These are phyloP conservation scores for Trichoderma sp. DNA, from an alignment of 2,329 filamentous ascomycete genomes.

Conservation along the genomic window DNA sequence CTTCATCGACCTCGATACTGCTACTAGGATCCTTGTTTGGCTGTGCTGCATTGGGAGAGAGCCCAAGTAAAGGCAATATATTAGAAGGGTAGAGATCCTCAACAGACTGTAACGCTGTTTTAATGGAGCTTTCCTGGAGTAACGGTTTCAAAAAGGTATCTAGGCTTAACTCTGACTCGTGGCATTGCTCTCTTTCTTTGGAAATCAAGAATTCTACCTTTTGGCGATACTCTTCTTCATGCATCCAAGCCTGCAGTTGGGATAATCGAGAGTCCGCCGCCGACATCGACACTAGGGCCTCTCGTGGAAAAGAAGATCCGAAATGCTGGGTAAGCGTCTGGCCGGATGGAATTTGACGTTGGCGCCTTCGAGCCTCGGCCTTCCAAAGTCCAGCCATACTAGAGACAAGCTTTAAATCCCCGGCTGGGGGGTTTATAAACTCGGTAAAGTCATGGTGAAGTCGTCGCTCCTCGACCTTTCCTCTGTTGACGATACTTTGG, in stretches of 20 bases:
- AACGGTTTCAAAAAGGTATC: slow-evolving; percentile 62
- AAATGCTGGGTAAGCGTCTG: slow-evolving; percentile 64
- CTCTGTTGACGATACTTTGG: slow-evolving; percentile 82
- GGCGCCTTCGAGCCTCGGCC: slow-evolving; percentile 81
- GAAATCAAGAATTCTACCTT: slow-evolving; percentile 63
- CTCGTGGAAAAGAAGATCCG: slow-evolving; percentile 64
- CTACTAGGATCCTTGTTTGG: slow-evolving; percentile 37
- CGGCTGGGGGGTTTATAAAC: slow-evolving; percentile 60
- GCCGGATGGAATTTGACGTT: slow-evolving; percentile 64
- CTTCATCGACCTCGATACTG: slow-evolving; percentile 66
- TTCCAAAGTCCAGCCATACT: slow-evolving; percentile 95
- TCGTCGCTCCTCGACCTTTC: slow-evolving; percentile 70
- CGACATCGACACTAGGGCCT: slow-evolving; percentile 82
- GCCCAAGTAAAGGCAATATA: slow-evolving; percentile 51
- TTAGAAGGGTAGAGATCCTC: slow-evolving; percentile 80
- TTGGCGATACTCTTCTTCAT: slow-evolving; percentile 79
- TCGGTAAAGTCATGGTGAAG: slow-evolving; percentile 90
- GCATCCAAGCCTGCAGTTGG: slow-evolving; percentile 82
- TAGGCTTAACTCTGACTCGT: slow-evolving; percentile 52
- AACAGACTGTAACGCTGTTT: slow-evolving; percentile 78
- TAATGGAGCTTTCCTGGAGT: slow-evolving; percentile 60
- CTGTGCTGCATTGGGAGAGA: slow-evolving; percentile 45
- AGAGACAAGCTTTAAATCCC: slow-evolving; percentile 79
- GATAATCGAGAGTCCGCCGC: slow-evolving; percentile 73
- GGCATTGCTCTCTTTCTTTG: slow-evolving; percentile 58